These are phyloP conservation scores for Lactarius hatsudake DNA, from an alignment of 768 basidiomycete species.

Conservation along the genomic window DNA sequence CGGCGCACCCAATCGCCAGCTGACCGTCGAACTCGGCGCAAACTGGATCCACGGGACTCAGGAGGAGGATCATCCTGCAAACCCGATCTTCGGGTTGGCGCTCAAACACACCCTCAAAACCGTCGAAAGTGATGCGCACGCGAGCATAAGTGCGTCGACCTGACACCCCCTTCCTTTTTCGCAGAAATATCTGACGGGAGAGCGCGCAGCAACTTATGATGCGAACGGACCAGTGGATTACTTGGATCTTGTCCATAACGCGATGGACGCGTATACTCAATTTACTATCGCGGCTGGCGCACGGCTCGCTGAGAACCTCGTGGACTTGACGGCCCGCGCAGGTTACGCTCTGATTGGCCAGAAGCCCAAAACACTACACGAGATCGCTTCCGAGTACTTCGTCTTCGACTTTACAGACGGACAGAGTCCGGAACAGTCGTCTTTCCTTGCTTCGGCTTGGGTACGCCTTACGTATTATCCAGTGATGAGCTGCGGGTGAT, in stretches of 20 bases:
- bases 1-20: conserved; percentile 37
- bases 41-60: conserved; percentile 45
- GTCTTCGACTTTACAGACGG: conserved; percentile 49
- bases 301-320: conserved; percentile 39
- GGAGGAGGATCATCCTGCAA: conserved; percentile 43
- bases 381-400: conserved; percentile 53
- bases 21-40: conserved; percentile 44
- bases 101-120: conserved; percentile 49
- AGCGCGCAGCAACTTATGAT: conserved; percentile 47
- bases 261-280: conserved; percentile 39
- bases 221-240: conserved; percentile 46
- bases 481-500: neutral
- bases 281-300: conserved; percentile 43
- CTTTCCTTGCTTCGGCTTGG: conserved; percentile 49
- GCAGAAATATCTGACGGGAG: neutral
- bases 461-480: too few species aligned
- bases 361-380: conserved; percentile 44
- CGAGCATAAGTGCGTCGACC: conserved; percentile 32
- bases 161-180: too few species aligned
- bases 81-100: conserved; percentile 56
- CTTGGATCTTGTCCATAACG: conserved; percentile 41
- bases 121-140: conserved; percentile 37
- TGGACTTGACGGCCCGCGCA: conserved; percentile 49
- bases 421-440: conserved; percentile 55
- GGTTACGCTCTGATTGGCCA: conserved; percentile 50